These are phyloP conservation scores for Alternaria burnsii DNA, from an alignment of 2,329 filamentous ascomycete genomes.

Conservation along the genomic window DNA sequence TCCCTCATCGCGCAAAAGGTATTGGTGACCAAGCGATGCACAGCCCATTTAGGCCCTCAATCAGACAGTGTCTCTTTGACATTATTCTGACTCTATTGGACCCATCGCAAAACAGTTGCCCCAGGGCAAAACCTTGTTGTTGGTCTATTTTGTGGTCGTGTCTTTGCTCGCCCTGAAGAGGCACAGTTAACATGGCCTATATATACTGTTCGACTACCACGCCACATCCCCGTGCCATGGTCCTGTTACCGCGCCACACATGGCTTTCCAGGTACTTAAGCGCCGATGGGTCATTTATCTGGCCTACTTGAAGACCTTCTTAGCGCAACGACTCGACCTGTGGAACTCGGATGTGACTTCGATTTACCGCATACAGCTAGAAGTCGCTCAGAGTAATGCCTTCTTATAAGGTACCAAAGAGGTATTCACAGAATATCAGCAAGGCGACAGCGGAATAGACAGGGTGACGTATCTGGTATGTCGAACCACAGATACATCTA, in stretches of 20 bases:
- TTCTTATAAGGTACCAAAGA: not conserved
- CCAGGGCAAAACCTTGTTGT: slow-evolving; percentile 2
- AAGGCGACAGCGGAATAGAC: not conserved
- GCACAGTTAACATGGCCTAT: slow-evolving; percentile 5
- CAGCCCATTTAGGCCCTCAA: slow-evolving; percentile 18
- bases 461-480: not conserved
- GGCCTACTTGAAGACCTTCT: slow-evolving; percentile 6
- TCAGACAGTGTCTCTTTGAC: slow-evolving; percentile 12
- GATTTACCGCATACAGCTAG: not conserved
- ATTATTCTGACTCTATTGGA: not conserved
- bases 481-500: not conserved
- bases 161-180: not conserved
- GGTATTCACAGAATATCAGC: not conserved
- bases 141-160: slow-evolving; percentile 2
- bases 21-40: slow-evolving; percentile 4
- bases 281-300: not conserved
- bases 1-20: not conserved
- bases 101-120: not conserved
- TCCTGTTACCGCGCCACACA: slow-evolving; percentile 6
- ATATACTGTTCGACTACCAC: slow-evolving; percentile 4
- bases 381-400: not conserved
- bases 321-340: not conserved
- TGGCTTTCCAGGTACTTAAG: slow-evolving; percentile 13
- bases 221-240: slow-evolving; percentile 5
- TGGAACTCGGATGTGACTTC: not conserved